Evolutionary conservation across 1,139 yeast genomes (phyloP), one percentile per base, ranked within the genome.

Genomic region (Pichia inconspicua): DNA sequence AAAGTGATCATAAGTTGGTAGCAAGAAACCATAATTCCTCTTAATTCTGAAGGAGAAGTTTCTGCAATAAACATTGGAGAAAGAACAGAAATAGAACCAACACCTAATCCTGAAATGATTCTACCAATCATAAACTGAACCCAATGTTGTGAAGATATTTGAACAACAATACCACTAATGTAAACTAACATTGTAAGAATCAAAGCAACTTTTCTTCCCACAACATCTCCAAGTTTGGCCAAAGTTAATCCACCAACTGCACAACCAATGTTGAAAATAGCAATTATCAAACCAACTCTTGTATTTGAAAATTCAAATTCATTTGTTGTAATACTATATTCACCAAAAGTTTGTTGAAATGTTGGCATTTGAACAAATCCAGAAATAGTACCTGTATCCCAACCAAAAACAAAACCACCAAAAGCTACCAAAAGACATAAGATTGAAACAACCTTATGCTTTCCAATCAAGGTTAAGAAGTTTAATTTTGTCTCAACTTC

Each of bases 351-450:
- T 42, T 64, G 59, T 48, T 68, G 70, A 61, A 81, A 87, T 57
- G 77, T 78, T 2, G 75, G 65, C 85, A 82, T 82, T 58, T 80
- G 82, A 60, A 84, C 74, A 60, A 84, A 80, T 57, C 95, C 95
- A 40, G 84, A 77, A 59, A 83, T 82, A 55, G 87, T 80, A 67
- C 89, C 89, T 28, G 88, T 81, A 67, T 82, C 89, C 75, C 81
- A 82, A 52, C 89, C 89, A 63, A 74, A 82, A 50, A 82, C 77
- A 59, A 80, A 72, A 58, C 87, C 87, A 66, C 84, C 86, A 58
- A 80, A 78, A 51, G 86, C 54, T 40, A 55, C 56, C 27, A 55
- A 45, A 5, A 53, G 36, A 45, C 57, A 55, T 9, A 56, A 48
- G 14, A 51, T 10, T 2, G 45, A 41, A 7, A 50, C 53, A 27